Evolutionary conservation across 345 rosid species (phyloP), one percentile per base, ranked within the genome.

Genomic region (Populus davidiana): DNA sequence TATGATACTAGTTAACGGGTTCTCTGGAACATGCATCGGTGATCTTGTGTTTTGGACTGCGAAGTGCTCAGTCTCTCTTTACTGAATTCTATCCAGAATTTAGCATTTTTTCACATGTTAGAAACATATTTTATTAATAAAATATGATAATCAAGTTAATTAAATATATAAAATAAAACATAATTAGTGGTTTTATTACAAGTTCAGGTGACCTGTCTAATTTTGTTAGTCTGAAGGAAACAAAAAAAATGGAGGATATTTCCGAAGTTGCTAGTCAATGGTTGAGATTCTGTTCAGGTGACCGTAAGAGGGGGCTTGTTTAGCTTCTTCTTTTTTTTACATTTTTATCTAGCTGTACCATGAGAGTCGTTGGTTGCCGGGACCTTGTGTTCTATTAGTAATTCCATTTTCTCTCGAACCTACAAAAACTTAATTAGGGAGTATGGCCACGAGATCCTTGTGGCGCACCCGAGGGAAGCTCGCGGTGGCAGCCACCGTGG

Each of bases 401-500:
- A 5, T 70, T 27, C 25, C 39, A 3, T 25, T 17, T 71, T 33
- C 35, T 5, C 16, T 68, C 39, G 10, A 20, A 68, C 27, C 12
- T 6, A 0, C n/a, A 0, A 52, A 52, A 20, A 52, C 59, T 6
- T 0, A n/a, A n/a, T n/a, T n/a, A 52, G 59, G 39, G 49, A 61
- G 20, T 7, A 89, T 91, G 98, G 93, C 92, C 50, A 71, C 91
- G 79, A 89, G 97, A 81, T 91, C 88, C 14, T 41, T 90, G 31
- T 92, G 89, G 97, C 88, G 96, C 70, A 69, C 88, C 70, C 83
- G 92, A 14, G 62, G 86, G 39, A 91, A 83, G 82, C 86, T 91
- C 44, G 90, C 86, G 79, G 86, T 82, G 29, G 84, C 87, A n/a
- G 78, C 96, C 36, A 72, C 87, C 67, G 71, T 90, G 21, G 89